These are phyloP conservation scores for Selaginella tamariscina DNA, from an alignment of 75 land plant genomes.

Conservation along the genomic window DNA sequence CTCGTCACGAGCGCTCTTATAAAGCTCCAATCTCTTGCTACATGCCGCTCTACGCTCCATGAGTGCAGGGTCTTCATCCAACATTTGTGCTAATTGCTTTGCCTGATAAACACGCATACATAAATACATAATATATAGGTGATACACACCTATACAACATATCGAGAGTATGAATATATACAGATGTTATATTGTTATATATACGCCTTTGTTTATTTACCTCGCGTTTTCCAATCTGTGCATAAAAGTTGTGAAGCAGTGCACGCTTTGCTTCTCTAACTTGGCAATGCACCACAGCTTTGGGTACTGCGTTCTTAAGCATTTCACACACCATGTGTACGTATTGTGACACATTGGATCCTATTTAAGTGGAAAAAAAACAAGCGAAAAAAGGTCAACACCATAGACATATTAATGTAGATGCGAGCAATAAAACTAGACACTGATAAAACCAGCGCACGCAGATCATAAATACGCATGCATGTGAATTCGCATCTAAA, in stretches of 20 bases:
- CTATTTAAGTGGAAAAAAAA: not conserved
- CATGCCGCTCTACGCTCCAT: conserved; percentile 22
- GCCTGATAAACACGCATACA: too few relatives aligned
- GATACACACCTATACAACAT: too few relatives aligned
- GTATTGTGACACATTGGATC: conserved; percentile 3
- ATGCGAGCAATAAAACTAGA: too few relatives aligned
- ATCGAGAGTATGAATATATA: too few relatives aligned
- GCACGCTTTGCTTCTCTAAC: conserved; percentile 7
- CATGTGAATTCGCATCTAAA: too few relatives aligned
- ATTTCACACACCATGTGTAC: conserved; percentile 10
- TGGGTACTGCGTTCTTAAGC: conserved; percentile 4
- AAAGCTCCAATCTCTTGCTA: conserved; percentile 20
- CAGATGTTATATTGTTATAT: too few relatives aligned
- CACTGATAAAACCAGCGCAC: too few relatives aligned
- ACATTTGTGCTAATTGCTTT: conserved; percentile 15
- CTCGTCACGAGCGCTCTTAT: conserved; percentile 24
- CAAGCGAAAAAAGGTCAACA: not conserved
- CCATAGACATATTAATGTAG: too few relatives aligned
- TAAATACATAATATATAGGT: too few relatives aligned
- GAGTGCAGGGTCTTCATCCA: conserved; percentile 24
- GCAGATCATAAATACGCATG: too few relatives aligned
- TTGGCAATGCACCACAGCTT: conserved; percentile 10
- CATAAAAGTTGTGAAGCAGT: conserved; percentile 10
- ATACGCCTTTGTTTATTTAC: too few relatives aligned
- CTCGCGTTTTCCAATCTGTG: conserved; percentile 9